A percentile compares a stretch with the other conserved stretches of the same genome.
Evolutionary conservation across 441 rosid species (phyloP).

Genomic region (California macrophylla): DNA sequence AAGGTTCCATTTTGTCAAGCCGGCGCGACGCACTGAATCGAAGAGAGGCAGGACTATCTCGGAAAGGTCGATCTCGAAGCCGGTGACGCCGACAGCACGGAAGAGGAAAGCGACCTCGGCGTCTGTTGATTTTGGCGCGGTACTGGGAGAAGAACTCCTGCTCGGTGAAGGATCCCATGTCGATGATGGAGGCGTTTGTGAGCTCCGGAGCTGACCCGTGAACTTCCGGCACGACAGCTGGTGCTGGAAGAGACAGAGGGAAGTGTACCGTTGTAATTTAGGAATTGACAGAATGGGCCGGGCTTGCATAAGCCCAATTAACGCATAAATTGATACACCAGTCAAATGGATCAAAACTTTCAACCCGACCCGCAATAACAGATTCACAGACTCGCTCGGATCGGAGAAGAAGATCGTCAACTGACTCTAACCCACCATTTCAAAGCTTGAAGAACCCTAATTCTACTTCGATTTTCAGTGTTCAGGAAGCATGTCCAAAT

Average conservation of each 20-base stretch:
- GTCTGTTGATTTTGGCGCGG: too few species aligned
- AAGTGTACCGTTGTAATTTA: neutral
- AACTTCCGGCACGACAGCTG: constrained; percentile 60
- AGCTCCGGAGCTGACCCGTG: constrained; percentile 63
- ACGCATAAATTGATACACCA: neutral
- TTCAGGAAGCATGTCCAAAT: constrained; percentile 26
- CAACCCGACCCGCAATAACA: neutral
- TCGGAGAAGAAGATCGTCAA: neutral
- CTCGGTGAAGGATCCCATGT: constrained; percentile 74
- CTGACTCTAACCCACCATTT: neutral
- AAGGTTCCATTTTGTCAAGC: constrained; percentile 7
- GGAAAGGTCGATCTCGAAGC: constrained; percentile 39
- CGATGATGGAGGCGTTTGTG: constrained; percentile 48
- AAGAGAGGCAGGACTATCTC: constrained; percentile 56
- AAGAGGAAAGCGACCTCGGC: too few species aligned
- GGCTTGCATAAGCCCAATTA: neutral
- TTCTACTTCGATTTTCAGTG: neutral
- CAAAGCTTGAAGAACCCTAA: neutral
- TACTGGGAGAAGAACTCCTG: constrained; percentile 45
- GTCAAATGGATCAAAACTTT: neutral
- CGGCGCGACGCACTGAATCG: constrained; percentile 60
- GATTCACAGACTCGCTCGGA: neutral
- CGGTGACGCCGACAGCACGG: constrained; percentile 53
- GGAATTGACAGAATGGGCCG: neutral
- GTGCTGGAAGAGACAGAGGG: neutral